Evolutionary conservation across 139 green algal species (phyloP).

Genomic region (Diplosphaera chodatii): DNA sequence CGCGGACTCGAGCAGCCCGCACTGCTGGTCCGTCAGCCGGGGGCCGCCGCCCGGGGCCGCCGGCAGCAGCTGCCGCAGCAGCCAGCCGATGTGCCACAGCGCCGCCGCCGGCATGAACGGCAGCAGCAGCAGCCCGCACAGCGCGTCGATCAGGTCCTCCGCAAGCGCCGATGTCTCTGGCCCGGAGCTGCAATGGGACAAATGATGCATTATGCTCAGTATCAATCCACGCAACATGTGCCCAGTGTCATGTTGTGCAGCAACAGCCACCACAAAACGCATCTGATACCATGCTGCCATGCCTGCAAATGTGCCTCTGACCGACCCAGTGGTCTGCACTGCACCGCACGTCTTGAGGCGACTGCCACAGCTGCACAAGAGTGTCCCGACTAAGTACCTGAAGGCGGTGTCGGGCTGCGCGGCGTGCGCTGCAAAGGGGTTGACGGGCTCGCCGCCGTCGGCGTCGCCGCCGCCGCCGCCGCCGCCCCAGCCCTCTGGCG

Average conservation of each 20-base stretch:
- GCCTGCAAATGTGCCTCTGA: no score
- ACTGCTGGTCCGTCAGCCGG: not conserved
- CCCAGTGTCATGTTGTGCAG: no score
- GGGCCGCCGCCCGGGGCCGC: not conserved
- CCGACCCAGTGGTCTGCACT: no score
- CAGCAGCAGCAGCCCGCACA: constrained; percentile 34
- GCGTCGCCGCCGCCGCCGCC: no score
- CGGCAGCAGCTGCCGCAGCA: constrained; percentile 41
- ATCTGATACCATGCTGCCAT: no score
- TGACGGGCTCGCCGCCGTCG: constrained; percentile 5
- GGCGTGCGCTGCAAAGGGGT: not conserved
- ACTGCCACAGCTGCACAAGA: no score
- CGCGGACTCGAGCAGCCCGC: not conserved
- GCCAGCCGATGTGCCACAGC: constrained; percentile 30
- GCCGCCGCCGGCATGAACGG: constrained; percentile 34
- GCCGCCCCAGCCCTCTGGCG: constrained; percentile 7
- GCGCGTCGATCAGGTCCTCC: constrained; percentile 19
- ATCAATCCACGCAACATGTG: no score
- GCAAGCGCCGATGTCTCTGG: not conserved
- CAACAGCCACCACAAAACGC: no score
- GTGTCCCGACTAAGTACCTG: no score
- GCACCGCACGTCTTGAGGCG: no score
- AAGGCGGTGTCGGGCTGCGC: no score
- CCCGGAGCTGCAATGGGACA: not conserved
- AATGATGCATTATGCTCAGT: no score